Evolutionary conservation across 179 eudicot species (phyloP).

Genomic region (Spinacia oleracea): DNA sequence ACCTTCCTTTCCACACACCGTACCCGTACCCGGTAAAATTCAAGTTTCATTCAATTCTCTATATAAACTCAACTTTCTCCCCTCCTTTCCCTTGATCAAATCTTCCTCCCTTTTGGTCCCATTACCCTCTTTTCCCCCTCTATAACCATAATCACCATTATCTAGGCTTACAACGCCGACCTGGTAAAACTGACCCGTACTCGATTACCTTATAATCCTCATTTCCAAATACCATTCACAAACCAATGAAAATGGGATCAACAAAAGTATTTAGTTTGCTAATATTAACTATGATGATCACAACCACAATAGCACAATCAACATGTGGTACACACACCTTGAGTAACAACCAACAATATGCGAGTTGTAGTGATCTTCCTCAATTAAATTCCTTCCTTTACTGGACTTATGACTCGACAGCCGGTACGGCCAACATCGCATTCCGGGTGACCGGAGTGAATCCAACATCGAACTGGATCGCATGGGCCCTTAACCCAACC

Average conservation of each 20-base stretch:
- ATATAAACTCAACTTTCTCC: neutral
- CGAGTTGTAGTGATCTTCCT: constrained; percentile 45
- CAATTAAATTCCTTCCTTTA: constrained; percentile 43
- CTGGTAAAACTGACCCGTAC: too few species aligned
- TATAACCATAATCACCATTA: neutral
- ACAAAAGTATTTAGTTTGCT: neutral
- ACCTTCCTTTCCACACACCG: neutral
- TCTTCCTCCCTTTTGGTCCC: neutral
- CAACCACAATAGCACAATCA: constrained; percentile 28
- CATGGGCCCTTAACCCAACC: constrained; percentile 61
- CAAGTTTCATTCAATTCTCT: neutral
- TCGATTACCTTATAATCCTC: neutral
- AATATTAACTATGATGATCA: constrained; percentile 9
- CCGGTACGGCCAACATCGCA: constrained; percentile 40
- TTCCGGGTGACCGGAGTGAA: constrained; percentile 36
- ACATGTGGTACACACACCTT: constrained; percentile 41
- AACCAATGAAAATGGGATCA: neutral
- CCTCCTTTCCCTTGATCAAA: neutral
- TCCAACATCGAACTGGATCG: constrained; percentile 42
- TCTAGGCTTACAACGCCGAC: too few species aligned
- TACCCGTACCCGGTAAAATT: too few species aligned
- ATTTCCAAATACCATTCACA: too few species aligned
- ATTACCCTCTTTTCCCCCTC: neutral
- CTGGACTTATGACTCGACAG: constrained; percentile 47
- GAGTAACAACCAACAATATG: constrained; percentile 34